Evolutionary conservation across 1,284 basidiomycete species (phyloP).

Genomic region (Tilletia walkeri): DNA sequence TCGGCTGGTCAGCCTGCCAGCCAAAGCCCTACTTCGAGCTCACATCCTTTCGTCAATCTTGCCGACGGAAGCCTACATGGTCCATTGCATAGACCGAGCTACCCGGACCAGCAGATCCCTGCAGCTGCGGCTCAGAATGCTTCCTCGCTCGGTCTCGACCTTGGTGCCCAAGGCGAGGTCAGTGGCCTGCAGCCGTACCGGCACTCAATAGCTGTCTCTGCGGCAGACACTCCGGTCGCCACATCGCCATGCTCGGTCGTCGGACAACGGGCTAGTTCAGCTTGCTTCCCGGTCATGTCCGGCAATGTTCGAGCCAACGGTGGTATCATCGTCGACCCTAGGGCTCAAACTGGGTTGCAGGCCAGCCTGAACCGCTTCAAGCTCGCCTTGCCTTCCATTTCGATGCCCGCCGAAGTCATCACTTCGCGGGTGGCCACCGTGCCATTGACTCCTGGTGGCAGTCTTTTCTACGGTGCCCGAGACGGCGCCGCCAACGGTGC

Average conservation of each 20-base stretch:
- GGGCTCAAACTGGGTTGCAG: neutral
- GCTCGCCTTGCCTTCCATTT: slow-evolving; percentile 19
- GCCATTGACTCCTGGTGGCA: slow-evolving; percentile 44
- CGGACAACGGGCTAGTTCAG: slow-evolving; percentile 14
- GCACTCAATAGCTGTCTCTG: neutral
- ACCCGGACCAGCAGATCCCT: neutral
- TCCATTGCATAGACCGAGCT: neutral
- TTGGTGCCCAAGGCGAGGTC: neutral
- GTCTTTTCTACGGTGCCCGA: slow-evolving; percentile 39
- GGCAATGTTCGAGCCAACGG: neutral
- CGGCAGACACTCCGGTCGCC: neutral
- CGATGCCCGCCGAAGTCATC: slow-evolving; percentile 6
- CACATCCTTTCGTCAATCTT: neutral
- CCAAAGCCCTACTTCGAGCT: neutral
- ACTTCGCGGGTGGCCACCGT: slow-evolving; percentile 17
- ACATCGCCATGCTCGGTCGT: neutral
- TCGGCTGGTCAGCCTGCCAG: neutral
- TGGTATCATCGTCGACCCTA: neutral
- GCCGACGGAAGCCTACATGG: neutral
- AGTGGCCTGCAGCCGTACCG: neutral
- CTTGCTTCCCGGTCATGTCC: neutral
- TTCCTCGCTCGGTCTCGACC: slow-evolving; percentile 15
- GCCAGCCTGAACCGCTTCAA: slow-evolving; percentile 18
- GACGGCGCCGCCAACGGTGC: slow-evolving; percentile 45
- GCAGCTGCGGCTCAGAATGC: neutral